Evolutionary conservation across 208 protist species (phyloP).

Genomic region (Borovskyia barvae): DNA sequence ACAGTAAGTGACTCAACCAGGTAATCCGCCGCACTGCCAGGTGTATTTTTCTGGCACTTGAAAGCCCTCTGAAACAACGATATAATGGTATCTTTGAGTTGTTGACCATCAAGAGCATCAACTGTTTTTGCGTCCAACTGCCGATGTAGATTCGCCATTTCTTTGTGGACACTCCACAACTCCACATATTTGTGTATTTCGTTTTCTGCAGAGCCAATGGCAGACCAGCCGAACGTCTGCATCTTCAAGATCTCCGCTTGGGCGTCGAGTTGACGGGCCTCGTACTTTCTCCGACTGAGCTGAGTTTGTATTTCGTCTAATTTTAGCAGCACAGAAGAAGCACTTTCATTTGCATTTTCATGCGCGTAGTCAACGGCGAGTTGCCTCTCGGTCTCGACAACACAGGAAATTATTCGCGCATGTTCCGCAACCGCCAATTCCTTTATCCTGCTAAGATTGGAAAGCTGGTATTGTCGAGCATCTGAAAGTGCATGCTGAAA

Average conservation of each 20-base stretch:
- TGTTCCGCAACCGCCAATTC: conserved; percentile 35
- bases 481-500: conserved; percentile 34
- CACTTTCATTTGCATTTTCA: conserved; percentile 41
- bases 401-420: conserved; percentile 16
- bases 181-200: conserved; percentile 72
- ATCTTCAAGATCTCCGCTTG: conserved; percentile 69
- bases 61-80: conserved; percentile 61
- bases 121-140: conserved; percentile 36
- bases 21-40: conserved; percentile 58
- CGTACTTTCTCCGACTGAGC: conserved; percentile 24
- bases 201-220: conserved; percentile 58
- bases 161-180: conserved; percentile 61
- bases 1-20: conserved; percentile 63
- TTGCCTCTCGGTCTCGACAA: conserved; percentile 30
- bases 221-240: conserved; percentile 66
- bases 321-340: conserved; percentile 39
- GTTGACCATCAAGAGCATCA: conserved; percentile 64
- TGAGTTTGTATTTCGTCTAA: conserved; percentile 37
- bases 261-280: conserved; percentile 53
- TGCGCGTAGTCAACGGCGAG: conserved; percentile 35
- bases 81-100: conserved; percentile 63
- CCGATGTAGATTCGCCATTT: conserved; percentile 57
- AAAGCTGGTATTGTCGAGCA: conserved; percentile 36
- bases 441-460: conserved; percentile 26
- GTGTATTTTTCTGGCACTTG: conserved; percentile 63